Base-by-base conservation (phyloP, 23 red algal species). In the Gracilaria caudata region DNA sequence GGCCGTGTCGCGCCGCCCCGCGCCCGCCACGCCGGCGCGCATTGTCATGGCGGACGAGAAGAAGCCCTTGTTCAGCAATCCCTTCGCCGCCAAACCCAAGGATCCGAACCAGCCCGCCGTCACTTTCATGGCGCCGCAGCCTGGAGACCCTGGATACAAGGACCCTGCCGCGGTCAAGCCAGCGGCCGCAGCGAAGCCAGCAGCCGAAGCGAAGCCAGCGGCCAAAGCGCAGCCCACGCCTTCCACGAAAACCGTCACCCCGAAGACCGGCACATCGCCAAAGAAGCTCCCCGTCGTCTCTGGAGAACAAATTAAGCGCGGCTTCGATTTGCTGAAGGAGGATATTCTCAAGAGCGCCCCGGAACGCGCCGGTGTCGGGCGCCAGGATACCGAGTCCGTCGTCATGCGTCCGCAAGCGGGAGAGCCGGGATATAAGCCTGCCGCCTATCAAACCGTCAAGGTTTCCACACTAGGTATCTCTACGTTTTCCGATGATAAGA, bases 341-440 rank as follows among this genome's bases (percentile, higher is more conserved):
- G 92, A 94, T 40, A n/a, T 94, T 58, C 55, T 94, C 30, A 71
- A 82, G 45, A 82, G 36, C 64, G 92, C 83, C 16, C 92, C 92
- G 32, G 92, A 94, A 68, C 70, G 76, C 25, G 70, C 71, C 34
- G 92, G 92, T 35, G 92, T 94, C 20, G 92, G 92, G 20, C 80
- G 92, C 19, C 92, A 94, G 78, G 92, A 94, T 68, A 13, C 36
- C 29, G 40, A 49, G 4, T 43, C 38, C 11, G 77, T 89, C 21
- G 54, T 59, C 17, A 86, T 86, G 90, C 59, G 60, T 32, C 92
- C 92, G 46, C 54, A 58, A 30, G 77, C 61, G 43, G 92, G 92
- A 43, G 92, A 94, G 44, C 92, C 92, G 26, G 92, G 92, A 2
- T 93, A 93, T 40, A 93, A 93, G 75, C 71, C 71, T 12, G 33